Conservation (phyloP, 352 stramenopile species). For the Pythium monospermum region DNA sequence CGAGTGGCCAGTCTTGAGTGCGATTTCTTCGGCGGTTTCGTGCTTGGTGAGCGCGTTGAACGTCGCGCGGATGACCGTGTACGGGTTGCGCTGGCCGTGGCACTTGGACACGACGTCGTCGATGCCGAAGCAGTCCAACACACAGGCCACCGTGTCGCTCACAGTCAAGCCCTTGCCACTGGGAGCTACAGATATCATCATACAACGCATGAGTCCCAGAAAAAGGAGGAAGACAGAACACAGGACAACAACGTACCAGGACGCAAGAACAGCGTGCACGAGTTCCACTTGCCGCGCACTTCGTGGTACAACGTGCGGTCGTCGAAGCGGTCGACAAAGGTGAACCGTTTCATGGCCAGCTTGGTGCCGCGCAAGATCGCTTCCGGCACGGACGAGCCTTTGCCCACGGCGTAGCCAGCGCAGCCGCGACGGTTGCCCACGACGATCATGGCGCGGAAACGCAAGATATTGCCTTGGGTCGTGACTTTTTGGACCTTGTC, state of each 20-base stretch:
- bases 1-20: slow-evolving; percentile 88
- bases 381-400: slow-evolving; percentile 82
- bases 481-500: slow-evolving; percentile 88
- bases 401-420: slow-evolving; percentile 92
- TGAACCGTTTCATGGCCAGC: slow-evolving; percentile 91
- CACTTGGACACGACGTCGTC: slow-evolving; percentile 90
- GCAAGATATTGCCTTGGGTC: slow-evolving; percentile 89
- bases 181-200: slow-evolving; percentile 21
- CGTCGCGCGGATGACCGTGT: slow-evolving; percentile 92
- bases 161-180: slow-evolving; percentile 72
- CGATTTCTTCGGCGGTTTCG: slow-evolving; percentile 92
- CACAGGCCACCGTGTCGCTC: slow-evolving; percentile 76
- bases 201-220: neutral
- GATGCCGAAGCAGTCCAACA: slow-evolving; percentile 90
- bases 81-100: slow-evolving; percentile 92
- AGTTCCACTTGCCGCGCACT: slow-evolving; percentile 94
- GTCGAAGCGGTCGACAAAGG: slow-evolving; percentile 94
- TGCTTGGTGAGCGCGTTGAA: slow-evolving; percentile 94
- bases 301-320: slow-evolving; percentile 89
- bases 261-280: slow-evolving; percentile 88
- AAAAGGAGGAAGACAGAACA: neutral
- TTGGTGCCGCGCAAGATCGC: slow-evolving; percentile 87
- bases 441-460: slow-evolving; percentile 91
- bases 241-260: slow-evolving; percentile 25
- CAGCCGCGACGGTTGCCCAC: slow-evolving; percentile 92